Conservation (phyloP, 148 eudicot genomes). For the Vaccinium myrtillus region DNA sequence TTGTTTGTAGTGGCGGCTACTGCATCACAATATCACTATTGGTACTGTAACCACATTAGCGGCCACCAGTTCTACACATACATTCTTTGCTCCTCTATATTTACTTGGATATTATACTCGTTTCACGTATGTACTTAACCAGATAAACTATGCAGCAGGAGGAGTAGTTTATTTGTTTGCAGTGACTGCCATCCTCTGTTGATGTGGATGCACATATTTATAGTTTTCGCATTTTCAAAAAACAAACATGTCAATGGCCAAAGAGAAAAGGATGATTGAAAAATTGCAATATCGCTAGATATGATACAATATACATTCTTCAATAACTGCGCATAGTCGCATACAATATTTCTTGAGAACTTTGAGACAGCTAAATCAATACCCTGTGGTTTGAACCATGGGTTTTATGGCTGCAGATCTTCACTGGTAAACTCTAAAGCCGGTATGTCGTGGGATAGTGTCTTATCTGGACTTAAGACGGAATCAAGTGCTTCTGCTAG, state of each 20-base stretch:
- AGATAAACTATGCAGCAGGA: not conserved
- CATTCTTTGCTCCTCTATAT: not conserved
- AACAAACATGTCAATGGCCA: not conserved
- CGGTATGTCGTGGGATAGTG: slow-evolving; percentile 44
- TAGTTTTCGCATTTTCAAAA: not conserved
- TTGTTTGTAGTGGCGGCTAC: not conserved
- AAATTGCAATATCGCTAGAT: not conserved
- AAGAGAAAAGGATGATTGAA: not conserved
- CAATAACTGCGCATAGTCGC: not conserved
- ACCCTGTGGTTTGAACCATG: not conserved
- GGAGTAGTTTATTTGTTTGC: not conserved
- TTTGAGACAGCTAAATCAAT: not conserved
- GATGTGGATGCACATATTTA: not conserved
- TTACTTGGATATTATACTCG: not conserved
- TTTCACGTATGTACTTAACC: not conserved
- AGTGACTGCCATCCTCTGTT: not conserved
- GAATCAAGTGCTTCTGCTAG: slow-evolving; percentile 31
- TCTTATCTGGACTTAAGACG: slow-evolving; percentile 24
- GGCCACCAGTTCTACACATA: too few species aligned
- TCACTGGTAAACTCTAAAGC: slow-evolving; percentile 56
- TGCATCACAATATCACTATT: not conserved
- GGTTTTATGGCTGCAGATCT: slow-evolving; percentile 54
- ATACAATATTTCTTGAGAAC: not conserved
- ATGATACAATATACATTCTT: not conserved
- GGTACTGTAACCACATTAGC: not conserved